These are phyloP conservation scores for Aspergillus cejpii DNA, from an alignment of 2,329 filamentous ascomycete species.

Conservation along the genomic window DNA sequence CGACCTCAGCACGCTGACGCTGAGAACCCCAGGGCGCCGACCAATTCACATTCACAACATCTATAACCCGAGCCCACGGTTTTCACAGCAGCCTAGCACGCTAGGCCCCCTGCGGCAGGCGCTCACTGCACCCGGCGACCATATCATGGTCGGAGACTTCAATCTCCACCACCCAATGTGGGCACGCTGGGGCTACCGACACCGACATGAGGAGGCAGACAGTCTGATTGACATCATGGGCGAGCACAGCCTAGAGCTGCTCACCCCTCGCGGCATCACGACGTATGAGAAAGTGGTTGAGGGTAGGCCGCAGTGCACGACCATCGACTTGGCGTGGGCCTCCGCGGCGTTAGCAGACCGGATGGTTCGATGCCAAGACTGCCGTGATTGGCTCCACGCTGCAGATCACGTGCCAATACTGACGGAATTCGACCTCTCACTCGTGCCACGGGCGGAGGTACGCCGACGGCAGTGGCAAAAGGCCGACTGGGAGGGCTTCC, in stretches of 20 bases:
- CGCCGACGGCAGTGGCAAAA: not conserved
- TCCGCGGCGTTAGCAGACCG: not conserved
- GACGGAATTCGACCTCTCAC: conserved; percentile 1
- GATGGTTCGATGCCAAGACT: not conserved
- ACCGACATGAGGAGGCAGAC: conserved; percentile 1
- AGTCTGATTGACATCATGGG: conserved; percentile 1
- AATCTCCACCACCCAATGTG: conserved; percentile 7
- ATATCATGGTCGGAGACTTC: conserved; percentile 6
- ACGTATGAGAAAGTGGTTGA: conserved; percentile 2
- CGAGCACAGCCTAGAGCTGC: not conserved
- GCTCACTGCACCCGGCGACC: not conserved
- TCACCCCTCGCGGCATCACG: conserved; percentile 1
- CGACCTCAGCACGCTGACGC: conserved; percentile 15
- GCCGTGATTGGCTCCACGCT: not conserved
- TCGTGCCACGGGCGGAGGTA: not conserved
- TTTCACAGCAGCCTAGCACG: not conserved
- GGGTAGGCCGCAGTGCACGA: not conserved
- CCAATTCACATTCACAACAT: conserved; percentile 15
- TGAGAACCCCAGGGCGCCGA: not conserved
- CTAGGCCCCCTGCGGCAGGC: not conserved
- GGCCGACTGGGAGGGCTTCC: not conserved
- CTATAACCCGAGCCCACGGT: conserved; percentile 14
- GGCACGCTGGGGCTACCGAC: not conserved
- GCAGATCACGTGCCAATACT: conserved; percentile 4
- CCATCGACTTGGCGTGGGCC: conserved; percentile 3